A percentile compares a stretch with the other conserved stretches of the same genome.
phyloP scores from a whole-genome alignment of 129 eudicot species.

The Glebionis coronaria region DNA sequence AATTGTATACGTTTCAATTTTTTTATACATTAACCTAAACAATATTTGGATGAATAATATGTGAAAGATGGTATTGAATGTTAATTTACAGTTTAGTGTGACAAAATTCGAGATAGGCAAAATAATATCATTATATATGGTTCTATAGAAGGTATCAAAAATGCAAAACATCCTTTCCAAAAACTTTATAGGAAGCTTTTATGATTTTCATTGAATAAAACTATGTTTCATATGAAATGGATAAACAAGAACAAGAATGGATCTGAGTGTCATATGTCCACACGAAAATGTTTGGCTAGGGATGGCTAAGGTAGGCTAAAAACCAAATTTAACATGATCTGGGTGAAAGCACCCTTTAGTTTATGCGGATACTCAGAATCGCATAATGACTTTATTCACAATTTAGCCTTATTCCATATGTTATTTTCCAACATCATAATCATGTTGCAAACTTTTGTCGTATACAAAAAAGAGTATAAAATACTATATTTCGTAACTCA shows the following conservation, averaged over 20 bases:
- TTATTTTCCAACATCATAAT: not conserved
- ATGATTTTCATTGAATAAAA: not conserved
- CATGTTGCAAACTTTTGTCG: not conserved
- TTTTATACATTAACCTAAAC: too few relatives aligned
- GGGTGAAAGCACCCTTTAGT: slow-evolving; percentile 10
- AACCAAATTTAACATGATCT: slow-evolving; percentile 13
- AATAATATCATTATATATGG: too few relatives aligned
- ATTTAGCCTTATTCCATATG: too few relatives aligned
- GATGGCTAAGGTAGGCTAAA: slow-evolving; percentile 19
- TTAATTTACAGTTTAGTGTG: too few relatives aligned
- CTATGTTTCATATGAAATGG: not conserved
- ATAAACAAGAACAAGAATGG: not conserved
- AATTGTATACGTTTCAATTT: too few relatives aligned
- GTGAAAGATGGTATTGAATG: too few relatives aligned
- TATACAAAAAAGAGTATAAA: not conserved
- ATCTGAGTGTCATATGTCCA: slow-evolving; percentile 27
- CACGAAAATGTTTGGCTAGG: slow-evolving; percentile 27
- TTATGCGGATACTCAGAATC: slow-evolving; percentile 9
- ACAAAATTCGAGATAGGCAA: too few relatives aligned
- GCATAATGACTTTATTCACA: not conserved
- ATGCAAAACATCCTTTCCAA: too few relatives aligned
- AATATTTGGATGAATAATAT: too few relatives aligned
- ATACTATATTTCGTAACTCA: not conserved
- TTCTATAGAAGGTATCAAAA: too few relatives aligned
- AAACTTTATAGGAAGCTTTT: not conserved